Percentiles rank a stretch among this genome's conserved stretches.
phyloP scores from a whole-genome alignment of 148 eudicot genomes.

The Oxyria digyna region DNA sequence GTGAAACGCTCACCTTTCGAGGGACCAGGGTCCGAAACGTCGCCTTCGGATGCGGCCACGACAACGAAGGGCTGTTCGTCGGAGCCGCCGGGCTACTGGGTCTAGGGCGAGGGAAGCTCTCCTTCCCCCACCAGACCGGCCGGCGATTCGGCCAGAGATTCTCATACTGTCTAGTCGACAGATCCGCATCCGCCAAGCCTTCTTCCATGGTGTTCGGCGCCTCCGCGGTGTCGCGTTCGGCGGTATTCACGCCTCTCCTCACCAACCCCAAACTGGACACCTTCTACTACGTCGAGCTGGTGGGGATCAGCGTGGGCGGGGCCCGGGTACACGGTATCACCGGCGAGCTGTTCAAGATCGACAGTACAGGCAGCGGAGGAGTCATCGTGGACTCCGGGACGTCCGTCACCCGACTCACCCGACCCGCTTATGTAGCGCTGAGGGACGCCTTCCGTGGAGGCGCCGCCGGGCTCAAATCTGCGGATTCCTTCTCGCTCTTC shows the following conservation, averaged over 20 bases:
- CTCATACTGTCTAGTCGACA: slow-evolving; percentile 81
- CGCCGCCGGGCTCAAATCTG: slow-evolving; percentile 37
- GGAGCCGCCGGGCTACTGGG: slow-evolving; percentile 93
- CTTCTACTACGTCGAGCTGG: slow-evolving; percentile 67
- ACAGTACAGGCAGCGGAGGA: slow-evolving; percentile 58
- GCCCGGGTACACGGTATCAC: slow-evolving; percentile 44
- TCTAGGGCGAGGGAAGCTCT: slow-evolving; percentile 66
- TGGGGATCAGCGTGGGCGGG: slow-evolving; percentile 86
- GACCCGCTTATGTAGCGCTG: slow-evolving; percentile 62
- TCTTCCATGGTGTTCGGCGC: slow-evolving; percentile 70
- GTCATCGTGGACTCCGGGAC: slow-evolving; percentile 87
- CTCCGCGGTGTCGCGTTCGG: slow-evolving; percentile 34
- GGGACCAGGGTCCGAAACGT: slow-evolving; percentile 38
- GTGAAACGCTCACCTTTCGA: slow-evolving; percentile 83
- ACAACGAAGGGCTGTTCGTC: slow-evolving; percentile 73
- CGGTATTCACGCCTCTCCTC: slow-evolving; percentile 64
- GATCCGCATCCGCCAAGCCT: slow-evolving; percentile 64
- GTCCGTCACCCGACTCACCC: slow-evolving; percentile 74
- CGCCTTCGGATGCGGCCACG: slow-evolving; percentile 89
- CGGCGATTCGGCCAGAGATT: slow-evolving; percentile 54
- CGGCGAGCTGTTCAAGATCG: slow-evolving; percentile 49
- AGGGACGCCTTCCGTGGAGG: slow-evolving; percentile 61
- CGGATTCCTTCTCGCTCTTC: slow-evolving; percentile 60
- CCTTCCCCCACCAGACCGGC: slow-evolving; percentile 71
- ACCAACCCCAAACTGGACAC: slow-evolving; percentile 87